A percentile compares a stretch with the other conserved stretches of the same genome.
Conservation (phyloP, 805 yeast species). For the Cyberlindnera suaveolens region DNA sequence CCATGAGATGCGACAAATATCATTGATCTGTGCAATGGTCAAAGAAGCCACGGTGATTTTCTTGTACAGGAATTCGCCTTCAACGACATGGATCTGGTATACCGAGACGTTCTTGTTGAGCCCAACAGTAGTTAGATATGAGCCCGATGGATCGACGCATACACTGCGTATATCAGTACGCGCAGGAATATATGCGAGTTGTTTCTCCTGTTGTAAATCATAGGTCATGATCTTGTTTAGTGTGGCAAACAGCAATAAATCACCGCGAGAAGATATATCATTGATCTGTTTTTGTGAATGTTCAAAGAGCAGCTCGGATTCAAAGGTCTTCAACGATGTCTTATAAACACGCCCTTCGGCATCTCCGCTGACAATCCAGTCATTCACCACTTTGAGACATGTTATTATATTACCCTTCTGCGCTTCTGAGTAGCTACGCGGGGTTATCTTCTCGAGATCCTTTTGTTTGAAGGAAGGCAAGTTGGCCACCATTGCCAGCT, state of each 20-base stretch:
- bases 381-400: constrained; percentile 1
- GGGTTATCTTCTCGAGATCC: constrained; percentile 7
- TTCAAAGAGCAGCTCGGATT: constrained; percentile 7
- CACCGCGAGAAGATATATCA: constrained; percentile 8
- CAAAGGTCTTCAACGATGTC: constrained; percentile 4
- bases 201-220: constrained; percentile 4
- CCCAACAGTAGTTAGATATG: constrained; percentile 21
- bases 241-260: constrained; percentile 16
- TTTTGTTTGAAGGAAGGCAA: constrained; percentile 5
- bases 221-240: constrained; percentile 8
- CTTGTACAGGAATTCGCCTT: constrained; percentile 11
- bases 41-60: constrained; percentile 19
- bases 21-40: constrained; percentile 34
- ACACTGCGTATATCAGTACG: constrained; percentile 19
- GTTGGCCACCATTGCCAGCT: constrained; percentile 8
- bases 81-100: constrained; percentile 12
- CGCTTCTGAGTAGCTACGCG: neutral
- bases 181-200: constrained; percentile 13
- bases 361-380: constrained; percentile 11
- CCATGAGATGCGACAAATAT: constrained; percentile 46
- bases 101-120: constrained; percentile 14
- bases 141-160: constrained; percentile 18
- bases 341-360: constrained; percentile 12
- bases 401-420: constrained; percentile 7
- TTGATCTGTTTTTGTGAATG: constrained; percentile 10